Base-by-base conservation (phyloP, 805 yeast genomes). In the Metschnikowia anglica region DNA sequence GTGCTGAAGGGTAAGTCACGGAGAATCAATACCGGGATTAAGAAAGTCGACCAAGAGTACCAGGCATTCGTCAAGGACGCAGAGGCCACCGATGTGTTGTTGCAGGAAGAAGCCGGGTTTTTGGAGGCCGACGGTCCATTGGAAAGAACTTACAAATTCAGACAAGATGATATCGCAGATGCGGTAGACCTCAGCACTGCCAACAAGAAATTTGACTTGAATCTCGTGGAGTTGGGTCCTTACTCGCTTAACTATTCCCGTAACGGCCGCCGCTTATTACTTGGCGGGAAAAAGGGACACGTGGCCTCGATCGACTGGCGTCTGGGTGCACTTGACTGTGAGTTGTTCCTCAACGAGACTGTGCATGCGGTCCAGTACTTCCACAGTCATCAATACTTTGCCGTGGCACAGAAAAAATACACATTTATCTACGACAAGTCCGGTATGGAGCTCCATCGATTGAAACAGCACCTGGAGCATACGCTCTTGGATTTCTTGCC, bases 271-370 rank as follows among this genome's bases (percentile, higher is more conserved):
- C 84, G 83, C 49, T 62, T 93, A 37, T 72, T 93, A 26, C 68
- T 93, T 17, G 93, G 90, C 9, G 99, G 99, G 15, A 74, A 74
- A 36, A 88, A 88, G 61, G 99, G 99, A 3, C 99, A 93, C 70
- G 80, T 93, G 39, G 98, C 99, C 0, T 80, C 93, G 2, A 83
- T 93, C 73, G 97, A 93, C 67, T 93, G 99, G 97, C 80, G 95
- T 60, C 79, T 81, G 29, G 98, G 98, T 11, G 73, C 70, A 29
- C 66, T 91, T 25, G 83, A 81, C 48, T 81, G 95, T 33, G 99
- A 93, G 62, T 63, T 93, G 41, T 80, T 87, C 58, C 69, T 93
- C 17, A 83, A 85, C 56, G 99, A 93, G 66, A 88, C 97, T 0
- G 88, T 90, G 9, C 79, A 87, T 57, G 93, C 90, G 2, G 97